Base-by-base conservation (phyloP, 371 early-diverging fungal species). In the Mucor saturninus region DNA sequence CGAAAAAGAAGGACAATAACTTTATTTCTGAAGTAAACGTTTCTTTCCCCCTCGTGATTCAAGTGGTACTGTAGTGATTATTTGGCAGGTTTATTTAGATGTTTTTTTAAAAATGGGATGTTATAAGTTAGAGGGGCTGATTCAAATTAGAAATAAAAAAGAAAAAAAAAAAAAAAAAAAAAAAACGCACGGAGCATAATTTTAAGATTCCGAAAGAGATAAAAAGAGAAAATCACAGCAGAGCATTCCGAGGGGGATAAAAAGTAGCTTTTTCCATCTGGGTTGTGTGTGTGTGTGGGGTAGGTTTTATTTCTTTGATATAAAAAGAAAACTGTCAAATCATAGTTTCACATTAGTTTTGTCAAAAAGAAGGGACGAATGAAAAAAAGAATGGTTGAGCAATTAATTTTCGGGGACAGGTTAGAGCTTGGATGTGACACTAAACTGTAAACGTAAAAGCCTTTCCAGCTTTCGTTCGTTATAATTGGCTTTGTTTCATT, bases 401-500 rank as follows among this genome's bases (percentile, higher is more conserved):
- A 21, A 21, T 21, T 21, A 21, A 21, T 21, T 48, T 37, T 58
- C 39, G 68, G 67, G 68, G 68, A 62, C 59, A 68, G 68, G 57
- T 68, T 68, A 68, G 68, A 59, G 38, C 28, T 38, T 31, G 50
- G 9, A 63, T 42, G 68, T 68, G 43, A 63, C 68, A 68, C 68
- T 68, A 65, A 65, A 65, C 65, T 65, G 65, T 65, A 65, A 65
- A 64, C 42, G 48, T 46, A 54, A 35, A 65, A 58, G 53, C 64
- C 59, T 38, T 56, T 65, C 38, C 42, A 40, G 39, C 31, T 49
- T 51, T 37, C 21, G 50, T 55, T 51, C 55, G 59, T 64, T 68
- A 26, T 62, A 49, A 68, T 68, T 68, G 69, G 69, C 69, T 30
- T 68, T 64, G 69, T 68, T 68, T 68, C 69, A 68, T 48, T 38